Percentiles rank a stretch among this genome's conserved stretches.
These are phyloP conservation scores for Petrea volubilis DNA, from an alignment of 257 asterid genomes.

Conservation along the genomic window DNA sequence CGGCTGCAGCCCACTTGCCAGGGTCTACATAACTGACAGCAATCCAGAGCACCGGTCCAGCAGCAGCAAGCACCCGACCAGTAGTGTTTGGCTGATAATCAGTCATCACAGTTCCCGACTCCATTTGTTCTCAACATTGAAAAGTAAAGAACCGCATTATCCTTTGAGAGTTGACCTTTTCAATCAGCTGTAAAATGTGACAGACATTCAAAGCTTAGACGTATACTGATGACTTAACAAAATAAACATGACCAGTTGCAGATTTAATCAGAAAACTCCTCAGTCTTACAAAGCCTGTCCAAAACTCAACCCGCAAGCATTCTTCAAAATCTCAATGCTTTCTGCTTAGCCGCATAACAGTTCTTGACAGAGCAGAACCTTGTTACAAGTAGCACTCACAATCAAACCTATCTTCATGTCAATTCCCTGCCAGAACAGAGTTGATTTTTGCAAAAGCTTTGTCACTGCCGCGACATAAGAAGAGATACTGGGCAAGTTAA, in stretches of 20 bases:
- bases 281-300: constrained; percentile 2
- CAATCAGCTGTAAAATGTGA: constrained; percentile 13
- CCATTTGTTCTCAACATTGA: constrained; percentile 28
- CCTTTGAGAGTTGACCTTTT: constrained; percentile 13
- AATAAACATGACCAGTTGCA: background rate
- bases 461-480: background rate
- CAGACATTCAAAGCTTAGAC: constrained; percentile 17
- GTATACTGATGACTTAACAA: constrained; percentile 12
- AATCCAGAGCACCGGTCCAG: constrained; percentile 53
- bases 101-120: constrained; percentile 27
- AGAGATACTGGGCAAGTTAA: background rate
- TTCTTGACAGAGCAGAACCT: constrained; percentile 10
- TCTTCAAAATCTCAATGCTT: background rate
- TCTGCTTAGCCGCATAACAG: constrained; percentile 10
- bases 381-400: constrained; percentile 15
- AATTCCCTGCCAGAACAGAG: background rate
- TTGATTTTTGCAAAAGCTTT: background rate
- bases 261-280: constrained; percentile 9
- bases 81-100: constrained; percentile 27
- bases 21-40: constrained; percentile 64
- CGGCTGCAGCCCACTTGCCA: constrained; percentile 68
- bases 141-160: constrained; percentile 5
- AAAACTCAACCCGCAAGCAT: background rate
- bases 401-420: constrained; percentile 20
- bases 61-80: constrained; percentile 48